These are phyloP conservation scores for Prinsepia uniflora DNA, from an alignment of 306 rosid species.

Conservation along the genomic window DNA sequence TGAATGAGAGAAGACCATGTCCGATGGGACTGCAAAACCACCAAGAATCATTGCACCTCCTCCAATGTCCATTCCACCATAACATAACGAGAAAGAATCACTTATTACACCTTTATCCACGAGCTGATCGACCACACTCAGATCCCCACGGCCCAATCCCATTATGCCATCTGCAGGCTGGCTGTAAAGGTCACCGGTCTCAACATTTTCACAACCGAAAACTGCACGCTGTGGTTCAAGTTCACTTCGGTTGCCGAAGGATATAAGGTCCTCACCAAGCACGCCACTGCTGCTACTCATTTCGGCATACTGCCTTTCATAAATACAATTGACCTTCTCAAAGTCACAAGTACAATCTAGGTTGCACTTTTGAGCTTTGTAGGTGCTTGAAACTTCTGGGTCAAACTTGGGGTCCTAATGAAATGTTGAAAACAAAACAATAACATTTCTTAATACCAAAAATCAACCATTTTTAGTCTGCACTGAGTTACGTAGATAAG, in stretches of 20 bases:
- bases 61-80: constrained; percentile 97
- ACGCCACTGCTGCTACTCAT: constrained; percentile 87
- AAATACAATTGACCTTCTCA: constrained; percentile 56
- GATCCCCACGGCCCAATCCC: constrained; percentile 92
- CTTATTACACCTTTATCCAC: constrained; percentile 69
- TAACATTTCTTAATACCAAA: constrained; percentile 1
- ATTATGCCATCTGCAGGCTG: constrained; percentile 96
- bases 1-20: constrained; percentile 68
- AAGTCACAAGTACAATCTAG: constrained; percentile 64
- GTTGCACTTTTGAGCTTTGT: constrained; percentile 73
- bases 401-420: constrained; percentile 78
- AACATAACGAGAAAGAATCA: constrained; percentile 91
- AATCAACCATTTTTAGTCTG: neutral
- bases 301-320: constrained; percentile 94
- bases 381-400: constrained; percentile 70
- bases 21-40: constrained; percentile 65
- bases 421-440: constrained; percentile 22
- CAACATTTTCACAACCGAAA: constrained; percentile 88
- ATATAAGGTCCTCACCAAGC: constrained; percentile 77
- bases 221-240: constrained; percentile 72
- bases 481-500: neutral
- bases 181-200: constrained; percentile 84
- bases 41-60: constrained; percentile 99
- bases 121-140: constrained; percentile 84
- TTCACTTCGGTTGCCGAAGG: constrained; percentile 75